Conservation (phyloP, 768 basidiomycete genomes). For the Leccinum subtestaceum region DNA sequence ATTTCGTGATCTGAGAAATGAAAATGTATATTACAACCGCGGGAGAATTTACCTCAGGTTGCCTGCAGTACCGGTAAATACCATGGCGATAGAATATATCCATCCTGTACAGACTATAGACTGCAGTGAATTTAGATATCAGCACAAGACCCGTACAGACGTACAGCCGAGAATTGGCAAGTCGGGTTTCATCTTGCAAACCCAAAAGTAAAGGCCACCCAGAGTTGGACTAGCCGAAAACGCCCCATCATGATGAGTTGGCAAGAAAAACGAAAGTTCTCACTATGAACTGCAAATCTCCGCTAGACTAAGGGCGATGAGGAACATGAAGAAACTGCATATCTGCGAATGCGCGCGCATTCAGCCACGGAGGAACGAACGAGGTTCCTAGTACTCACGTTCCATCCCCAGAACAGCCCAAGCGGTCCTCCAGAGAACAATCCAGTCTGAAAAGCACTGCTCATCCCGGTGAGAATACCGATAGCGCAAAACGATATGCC, state of each 20-base stretch:
- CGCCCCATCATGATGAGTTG: slow-evolving; percentile 1
- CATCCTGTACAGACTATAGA: slow-evolving; percentile 49
- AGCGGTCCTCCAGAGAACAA: slow-evolving; percentile 57
- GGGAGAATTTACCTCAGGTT: slow-evolving; percentile 43
- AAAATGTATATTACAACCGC: neutral
- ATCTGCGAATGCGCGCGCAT: slow-evolving; percentile 32
- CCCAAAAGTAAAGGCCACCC: slow-evolving; percentile 63
- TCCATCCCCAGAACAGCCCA: slow-evolving; percentile 63
- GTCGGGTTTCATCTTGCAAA: slow-evolving; percentile 58
- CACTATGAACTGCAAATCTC: slow-evolving; percentile 60
- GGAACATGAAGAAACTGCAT: slow-evolving; percentile 57
- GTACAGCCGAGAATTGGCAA: slow-evolving; percentile 51
- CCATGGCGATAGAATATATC: slow-evolving; percentile 61
- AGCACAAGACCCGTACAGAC: slow-evolving; percentile 11
- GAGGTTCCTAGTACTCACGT: slow-evolving; percentile 39
- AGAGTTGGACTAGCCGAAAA: slow-evolving; percentile 46
- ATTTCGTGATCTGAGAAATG: neutral
- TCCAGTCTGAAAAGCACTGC: slow-evolving; percentile 57
- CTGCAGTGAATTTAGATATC: neutral
- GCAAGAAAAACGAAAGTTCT: slow-evolving; percentile 14
- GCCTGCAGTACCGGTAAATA: slow-evolving; percentile 57
- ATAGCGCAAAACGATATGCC: slow-evolving; percentile 62
- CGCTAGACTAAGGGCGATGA: slow-evolving; percentile 54
- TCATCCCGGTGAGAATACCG: slow-evolving; percentile 60
- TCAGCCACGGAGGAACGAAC: neutral